Conservation (phyloP, 192 early-diverging fungal species). For the Backusella australiensis region DNA sequence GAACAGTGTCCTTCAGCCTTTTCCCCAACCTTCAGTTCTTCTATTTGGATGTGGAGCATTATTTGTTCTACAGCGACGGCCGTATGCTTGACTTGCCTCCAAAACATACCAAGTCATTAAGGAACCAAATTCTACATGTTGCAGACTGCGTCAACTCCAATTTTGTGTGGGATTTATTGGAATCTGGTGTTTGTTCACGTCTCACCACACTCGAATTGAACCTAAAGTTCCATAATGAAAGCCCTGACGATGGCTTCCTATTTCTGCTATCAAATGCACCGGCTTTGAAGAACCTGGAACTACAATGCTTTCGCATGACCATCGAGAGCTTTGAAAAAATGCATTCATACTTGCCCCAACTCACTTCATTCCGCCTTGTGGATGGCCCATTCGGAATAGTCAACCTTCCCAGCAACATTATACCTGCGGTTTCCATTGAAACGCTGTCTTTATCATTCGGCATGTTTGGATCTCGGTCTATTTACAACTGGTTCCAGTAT, state of each 20-base stretch:
- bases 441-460: background rate
- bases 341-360: background rate
- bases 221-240: background rate
- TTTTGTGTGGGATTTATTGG: background rate
- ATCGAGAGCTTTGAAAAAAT: background rate
- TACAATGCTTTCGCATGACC: background rate
- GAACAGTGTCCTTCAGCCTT: background rate
- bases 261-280: background rate
- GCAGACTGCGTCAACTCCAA: background rate
- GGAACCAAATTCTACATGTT: background rate
- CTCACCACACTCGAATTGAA: background rate
- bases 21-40: background rate
- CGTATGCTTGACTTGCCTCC: background rate
- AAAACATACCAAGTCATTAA: background rate
- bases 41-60: slow-evolving; percentile 1
- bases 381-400: background rate
- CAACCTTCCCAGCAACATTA: background rate
- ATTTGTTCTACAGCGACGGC: background rate
- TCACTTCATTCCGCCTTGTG: background rate
- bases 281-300: background rate
- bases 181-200: background rate
- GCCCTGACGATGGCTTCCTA: background rate
- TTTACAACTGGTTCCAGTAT: background rate
- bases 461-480: background rate
- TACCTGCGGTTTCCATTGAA: background rate